phyloP scores from a whole-genome alignment of 2,329 filamentous ascomycete species.

The Gnomoniopsis smithogilvyi region DNA sequence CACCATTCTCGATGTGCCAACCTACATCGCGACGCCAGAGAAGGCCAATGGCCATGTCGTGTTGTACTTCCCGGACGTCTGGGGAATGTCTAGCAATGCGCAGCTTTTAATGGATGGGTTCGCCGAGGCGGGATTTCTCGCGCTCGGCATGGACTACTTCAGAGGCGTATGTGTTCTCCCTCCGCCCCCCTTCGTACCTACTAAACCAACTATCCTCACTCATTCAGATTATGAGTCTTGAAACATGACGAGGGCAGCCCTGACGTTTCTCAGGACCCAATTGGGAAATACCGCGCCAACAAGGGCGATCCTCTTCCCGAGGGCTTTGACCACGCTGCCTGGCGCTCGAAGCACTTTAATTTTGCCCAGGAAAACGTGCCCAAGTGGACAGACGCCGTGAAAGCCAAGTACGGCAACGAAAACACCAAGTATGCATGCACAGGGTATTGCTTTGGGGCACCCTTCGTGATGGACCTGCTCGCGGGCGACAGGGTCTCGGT shows the following conservation, averaged over 20 bases:
- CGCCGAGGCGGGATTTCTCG: slow-evolving; percentile 39
- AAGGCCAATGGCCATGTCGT: slow-evolving; percentile 38
- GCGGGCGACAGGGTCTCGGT: slow-evolving; percentile 33
- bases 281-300: slow-evolving; percentile 37
- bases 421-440: slow-evolving; percentile 37
- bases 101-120: slow-evolving; percentile 44
- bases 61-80: slow-evolving; percentile 44
- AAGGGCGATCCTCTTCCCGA: slow-evolving; percentile 29
- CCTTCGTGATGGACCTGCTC: slow-evolving; percentile 42
- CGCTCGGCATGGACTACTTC: slow-evolving; percentile 43
- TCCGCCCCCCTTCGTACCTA: background rate
- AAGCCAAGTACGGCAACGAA: slow-evolving; percentile 30
- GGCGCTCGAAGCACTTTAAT: slow-evolving; percentile 41
- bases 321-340: slow-evolving; percentile 45
- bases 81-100: slow-evolving; percentile 40
- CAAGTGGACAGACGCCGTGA: slow-evolving; percentile 38
- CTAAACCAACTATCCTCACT: background rate
- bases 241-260: background rate
- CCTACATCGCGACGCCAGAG: slow-evolving; percentile 32
- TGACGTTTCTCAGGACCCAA: slow-evolving; percentile 33
- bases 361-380: slow-evolving; percentile 42
- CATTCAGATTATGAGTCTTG: too few relatives aligned
- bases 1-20: slow-evolving; percentile 32
- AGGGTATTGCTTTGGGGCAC: slow-evolving; percentile 40
- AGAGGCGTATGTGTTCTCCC: slow-evolving; percentile 30